Conservation (phyloP, 495 filamentous ascomycete genomes). For the Hypoxylon subgilvum region DNA sequence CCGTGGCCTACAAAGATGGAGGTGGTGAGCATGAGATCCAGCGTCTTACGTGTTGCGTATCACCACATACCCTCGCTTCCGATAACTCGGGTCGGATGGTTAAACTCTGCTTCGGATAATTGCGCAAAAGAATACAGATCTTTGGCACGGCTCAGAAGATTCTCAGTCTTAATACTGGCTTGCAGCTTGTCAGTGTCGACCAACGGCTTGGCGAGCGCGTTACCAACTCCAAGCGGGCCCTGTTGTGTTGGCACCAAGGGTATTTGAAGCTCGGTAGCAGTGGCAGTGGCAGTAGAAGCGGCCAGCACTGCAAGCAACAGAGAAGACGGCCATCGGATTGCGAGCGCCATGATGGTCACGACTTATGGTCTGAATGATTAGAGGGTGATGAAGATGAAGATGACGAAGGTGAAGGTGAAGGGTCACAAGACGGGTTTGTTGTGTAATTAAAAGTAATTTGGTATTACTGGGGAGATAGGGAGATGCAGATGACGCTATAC, state of each 20-base stretch:
- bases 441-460: neutral
- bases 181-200: constrained; percentile 62
- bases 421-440: constrained; percentile 5
- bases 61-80: constrained; percentile 60
- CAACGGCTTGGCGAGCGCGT: constrained; percentile 41
- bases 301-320: constrained; percentile 20
- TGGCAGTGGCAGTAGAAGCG: constrained; percentile 15
- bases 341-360: constrained; percentile 15
- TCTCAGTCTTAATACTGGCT: constrained; percentile 56
- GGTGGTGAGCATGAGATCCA: constrained; percentile 19
- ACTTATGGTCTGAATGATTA: neutral
- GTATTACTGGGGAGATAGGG: constrained; percentile 24
- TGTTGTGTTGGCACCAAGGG: constrained; percentile 25
- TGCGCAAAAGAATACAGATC: constrained; percentile 63
- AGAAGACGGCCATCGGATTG: constrained; percentile 10
- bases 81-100: constrained; percentile 69
- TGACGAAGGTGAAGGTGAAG: neutral
- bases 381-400: neutral
- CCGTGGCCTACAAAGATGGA: constrained; percentile 54
- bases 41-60: neutral
- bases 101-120: constrained; percentile 58
- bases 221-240: neutral
- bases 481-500: constrained; percentile 17
- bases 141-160: constrained; percentile 60
- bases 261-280: constrained; percentile 24